Evolutionary conservation across 805 yeast species (phyloP), one percentile per base, ranked within the genome.

Genomic region (Schizosaccharomyces japonicus): DNA sequence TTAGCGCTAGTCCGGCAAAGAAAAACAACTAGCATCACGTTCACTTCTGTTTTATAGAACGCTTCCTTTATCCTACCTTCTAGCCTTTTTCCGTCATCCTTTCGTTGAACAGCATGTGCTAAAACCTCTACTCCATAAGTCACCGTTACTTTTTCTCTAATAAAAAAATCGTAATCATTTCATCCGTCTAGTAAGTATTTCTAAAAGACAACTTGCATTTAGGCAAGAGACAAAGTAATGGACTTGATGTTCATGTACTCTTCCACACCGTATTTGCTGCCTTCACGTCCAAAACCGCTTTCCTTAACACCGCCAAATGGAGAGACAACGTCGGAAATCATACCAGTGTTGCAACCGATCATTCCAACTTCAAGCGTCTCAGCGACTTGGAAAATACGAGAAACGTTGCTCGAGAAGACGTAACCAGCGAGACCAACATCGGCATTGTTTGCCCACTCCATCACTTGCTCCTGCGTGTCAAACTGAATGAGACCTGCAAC

Each of bases 261-360:
- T 30, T 73, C 78, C 51, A 76, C 58, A 32, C 81, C 82, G 54
- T 67, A 67, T 48, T 69, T 59, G 1, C 78, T 71, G 15, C 80
- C 80, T 63, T 76, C 82, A 60, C 80, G 70, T 30, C 82, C 82
- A 57, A 73, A 75, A 0, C 82, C 82, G 25, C 78, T 71, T 54
- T 73, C 73, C 53, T 73, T 73, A 45, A 76, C 64, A 49, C 82
- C 82, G 30, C 82, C 74, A 50, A 70, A 70, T 19, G 69, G 69
- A 45, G 63, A 54, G 23, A 67, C 63, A n/a, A 61, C 56, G 53
- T 65, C 87, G 15, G 81, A 72, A 49, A 81, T 71, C 8, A 71
- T 63, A 26, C 90, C 90, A 8, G 83, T 73, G 62, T 81, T 81
- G 49, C 73, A 75, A 39, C 90, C 90, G 48, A 81, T 70, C 92